Base-by-base conservation (phyloP, 148 eudicot genomes). In the Diospyros lotus region DNA sequence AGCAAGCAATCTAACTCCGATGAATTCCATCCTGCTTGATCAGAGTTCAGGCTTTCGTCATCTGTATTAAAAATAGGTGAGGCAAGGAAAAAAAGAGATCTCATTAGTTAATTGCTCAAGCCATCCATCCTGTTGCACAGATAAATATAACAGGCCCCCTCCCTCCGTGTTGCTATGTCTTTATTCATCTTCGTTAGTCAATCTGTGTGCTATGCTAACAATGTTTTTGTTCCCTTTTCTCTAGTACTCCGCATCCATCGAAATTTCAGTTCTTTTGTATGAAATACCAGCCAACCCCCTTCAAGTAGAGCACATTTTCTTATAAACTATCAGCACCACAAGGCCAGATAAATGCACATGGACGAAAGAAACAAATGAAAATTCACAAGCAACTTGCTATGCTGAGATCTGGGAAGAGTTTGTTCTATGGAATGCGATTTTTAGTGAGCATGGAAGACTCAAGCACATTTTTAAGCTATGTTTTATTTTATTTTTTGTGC, bases 1-100 rank as follows among this genome's bases (percentile, higher is more conserved):
- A 77, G 64, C 60, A 74, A 80, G 78, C 73, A 64, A 52, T 75
- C 72, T 9, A 40, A 41, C 76, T 81, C 77, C 64, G 55, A 75
- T 58, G 72, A 72, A 41, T 67, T 71, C 83, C 87, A 82, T 75
- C 80, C 87, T 66, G 40, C 77, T 74, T 83, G 84, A 42, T 73
- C 84, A 42, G 79, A 50, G 79, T 69, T 55, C 71, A 71, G 76
- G 64, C 61, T 73, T 58, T 85, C 90, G 7, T 86, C 78, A 77
- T 81, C 87, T 86, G 86, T 81, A 63, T 15, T 10, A 56, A 6
- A 15, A 6, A 48, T 48, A 48, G 60, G 2, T 56, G 51, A 44
- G 44, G 60, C 56, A 17, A 45, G 17, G 58, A 64, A 10, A 63
- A 46, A 18, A 56, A 38, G 48, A 43, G 41, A 56, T 9, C 59